Conservation (phyloP, 768 basidiomycete species). For the Leucocoprinus sp. region DNA sequence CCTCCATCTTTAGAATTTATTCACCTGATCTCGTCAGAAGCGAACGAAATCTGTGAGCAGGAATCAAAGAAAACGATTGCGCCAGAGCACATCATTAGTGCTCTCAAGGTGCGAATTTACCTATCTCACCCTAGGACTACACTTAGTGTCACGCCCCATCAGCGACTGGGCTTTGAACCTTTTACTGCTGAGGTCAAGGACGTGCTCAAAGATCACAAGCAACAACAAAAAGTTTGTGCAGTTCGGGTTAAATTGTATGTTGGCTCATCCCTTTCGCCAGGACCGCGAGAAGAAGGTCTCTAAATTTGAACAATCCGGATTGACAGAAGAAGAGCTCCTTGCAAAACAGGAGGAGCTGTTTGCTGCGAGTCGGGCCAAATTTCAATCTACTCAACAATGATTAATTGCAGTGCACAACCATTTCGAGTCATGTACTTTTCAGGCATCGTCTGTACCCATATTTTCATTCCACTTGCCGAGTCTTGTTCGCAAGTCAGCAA, state of each 20-base stretch:
- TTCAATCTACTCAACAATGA: slow-evolving; percentile 53
- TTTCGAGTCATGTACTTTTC: slow-evolving; percentile 25
- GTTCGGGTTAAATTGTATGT: not conserved
- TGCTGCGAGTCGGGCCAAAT: slow-evolving; percentile 82
- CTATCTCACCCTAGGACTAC: not conserved
- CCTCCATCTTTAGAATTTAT: slow-evolving; percentile 74
- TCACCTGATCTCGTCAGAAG: slow-evolving; percentile 92
- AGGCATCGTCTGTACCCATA: slow-evolving; percentile 27
- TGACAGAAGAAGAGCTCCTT: slow-evolving; percentile 85
- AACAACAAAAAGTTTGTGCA: slow-evolving; percentile 75
- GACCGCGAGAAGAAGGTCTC: slow-evolving; percentile 91
- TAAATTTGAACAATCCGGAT: slow-evolving; percentile 78
- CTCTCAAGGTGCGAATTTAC: slow-evolving; percentile 61
- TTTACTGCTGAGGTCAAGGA: slow-evolving; percentile 88
- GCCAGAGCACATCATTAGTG: slow-evolving; percentile 91
- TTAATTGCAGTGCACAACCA: slow-evolving; percentile 7
- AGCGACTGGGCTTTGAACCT: slow-evolving; percentile 90
- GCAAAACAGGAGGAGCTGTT: slow-evolving; percentile 88
- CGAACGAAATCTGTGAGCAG: slow-evolving; percentile 96
- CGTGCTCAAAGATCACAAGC: slow-evolving; percentile 93
- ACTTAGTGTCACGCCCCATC: slow-evolving; percentile 22
- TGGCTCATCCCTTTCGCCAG: slow-evolving; percentile 29
- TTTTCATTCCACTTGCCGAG: slow-evolving; percentile 25
- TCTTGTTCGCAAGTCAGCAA: slow-evolving; percentile 42
- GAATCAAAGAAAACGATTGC: slow-evolving; percentile 99